phyloP scores from a whole-genome alignment of 108 stramenopile genomes.

The Cyclotella kingstonii region DNA sequence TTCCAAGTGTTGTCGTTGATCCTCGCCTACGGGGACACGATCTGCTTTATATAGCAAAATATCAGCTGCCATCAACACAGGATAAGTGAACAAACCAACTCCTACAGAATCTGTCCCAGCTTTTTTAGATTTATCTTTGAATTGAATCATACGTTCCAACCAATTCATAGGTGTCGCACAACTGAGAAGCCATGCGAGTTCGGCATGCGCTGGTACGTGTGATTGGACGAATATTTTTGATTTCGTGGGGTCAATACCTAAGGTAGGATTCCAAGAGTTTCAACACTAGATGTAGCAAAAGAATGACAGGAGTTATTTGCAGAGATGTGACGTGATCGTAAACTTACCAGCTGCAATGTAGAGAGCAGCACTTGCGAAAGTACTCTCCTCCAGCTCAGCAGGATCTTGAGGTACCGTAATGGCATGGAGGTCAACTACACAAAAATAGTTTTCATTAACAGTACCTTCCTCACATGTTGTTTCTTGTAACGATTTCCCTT shows the following conservation, averaged over 20 bases:
- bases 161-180: conserved; percentile 97
- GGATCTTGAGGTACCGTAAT: conserved; percentile 98
- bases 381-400: conserved; percentile 74
- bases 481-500: conserved; percentile 42
- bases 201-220: conserved; percentile 95
- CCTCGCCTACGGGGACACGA: conserved; percentile 98
- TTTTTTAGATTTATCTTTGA: conserved; percentile 97
- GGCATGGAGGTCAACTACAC: conserved; percentile 98
- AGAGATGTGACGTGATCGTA: background rate
- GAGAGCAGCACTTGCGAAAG: conserved; percentile 79
- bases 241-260: conserved; percentile 87
- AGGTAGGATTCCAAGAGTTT: background rate
- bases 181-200: conserved; percentile 97
- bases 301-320: background rate
- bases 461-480: conserved; percentile 21
- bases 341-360: conserved; percentile 88
- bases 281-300: background rate
- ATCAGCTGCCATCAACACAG: conserved; percentile 98
- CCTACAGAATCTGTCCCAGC: conserved; percentile 82
- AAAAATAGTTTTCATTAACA: conserved; percentile 93
- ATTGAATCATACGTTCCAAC: conserved; percentile 99
- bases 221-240: conserved; percentile 93
- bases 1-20: conserved; percentile 98
- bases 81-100: conserved; percentile 95
- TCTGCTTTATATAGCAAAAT: conserved; percentile 98